phyloP scores from a whole-genome alignment of 345 rosid species.

The Excoecaria agallocha region DNA sequence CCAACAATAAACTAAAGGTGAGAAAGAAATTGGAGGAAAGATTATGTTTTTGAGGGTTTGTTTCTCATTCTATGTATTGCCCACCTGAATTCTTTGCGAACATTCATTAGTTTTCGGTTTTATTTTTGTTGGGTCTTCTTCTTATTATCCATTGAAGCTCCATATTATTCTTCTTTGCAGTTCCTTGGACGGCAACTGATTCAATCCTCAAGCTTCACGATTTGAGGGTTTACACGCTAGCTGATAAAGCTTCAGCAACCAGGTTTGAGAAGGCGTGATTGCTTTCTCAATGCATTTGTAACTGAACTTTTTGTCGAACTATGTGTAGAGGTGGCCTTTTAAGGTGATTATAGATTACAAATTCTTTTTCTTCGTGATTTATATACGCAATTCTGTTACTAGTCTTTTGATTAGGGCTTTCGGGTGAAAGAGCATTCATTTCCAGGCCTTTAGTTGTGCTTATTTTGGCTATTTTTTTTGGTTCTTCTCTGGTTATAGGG shows the following conservation, averaged over 20 bases:
- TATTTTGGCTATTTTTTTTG: constrained; percentile 15
- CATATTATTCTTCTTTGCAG: constrained; percentile 31
- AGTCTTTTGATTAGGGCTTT: constrained; percentile 35
- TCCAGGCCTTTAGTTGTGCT: constrained; percentile 8
- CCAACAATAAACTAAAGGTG: constrained; percentile 1
- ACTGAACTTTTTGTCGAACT: constrained; percentile 22
- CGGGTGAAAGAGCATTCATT: constrained; percentile 19
- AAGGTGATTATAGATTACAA: constrained; percentile 18
- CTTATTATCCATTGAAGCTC: constrained; percentile 15
- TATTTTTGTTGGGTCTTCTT: neutral
- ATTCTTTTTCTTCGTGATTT: constrained; percentile 16
- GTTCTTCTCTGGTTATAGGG: constrained; percentile 13
- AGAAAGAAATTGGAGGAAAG: constrained; percentile 8
- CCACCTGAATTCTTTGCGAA: constrained; percentile 32
- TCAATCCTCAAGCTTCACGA: constrained; percentile 25
- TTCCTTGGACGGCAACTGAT: constrained; percentile 17
- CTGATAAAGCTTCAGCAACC: constrained; percentile 17
- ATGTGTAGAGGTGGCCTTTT: constrained; percentile 22
- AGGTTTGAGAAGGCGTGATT: constrained; percentile 27
- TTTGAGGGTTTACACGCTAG: constrained; percentile 33
- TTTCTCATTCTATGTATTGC: constrained; percentile 7
- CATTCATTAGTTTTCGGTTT: constrained; percentile 19
- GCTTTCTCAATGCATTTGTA: constrained; percentile 20
- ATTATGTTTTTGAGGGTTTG: constrained; percentile 24
- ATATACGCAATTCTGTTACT: constrained; percentile 22